Percentiles rank a stretch among this genome's conserved stretches.
Evolutionary conservation across 306 rosid species (phyloP).

Genomic region (Glycine latifolia): DNA sequence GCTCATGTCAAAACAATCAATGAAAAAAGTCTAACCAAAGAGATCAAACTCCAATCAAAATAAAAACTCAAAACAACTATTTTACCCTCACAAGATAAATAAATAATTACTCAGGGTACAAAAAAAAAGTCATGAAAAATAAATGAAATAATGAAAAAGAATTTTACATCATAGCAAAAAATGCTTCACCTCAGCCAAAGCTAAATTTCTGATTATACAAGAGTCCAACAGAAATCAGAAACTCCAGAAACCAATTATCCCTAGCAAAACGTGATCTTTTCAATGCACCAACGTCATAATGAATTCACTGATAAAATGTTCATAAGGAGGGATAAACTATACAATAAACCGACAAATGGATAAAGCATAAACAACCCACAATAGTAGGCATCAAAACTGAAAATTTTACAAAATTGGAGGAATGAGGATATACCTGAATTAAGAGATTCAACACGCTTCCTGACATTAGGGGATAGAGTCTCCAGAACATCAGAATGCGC

Average conservation of each 20-base stretch:
- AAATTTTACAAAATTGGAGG: not conserved
- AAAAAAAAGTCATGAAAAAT: not conserved
- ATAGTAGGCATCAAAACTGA: not conserved
- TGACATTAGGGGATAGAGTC: constrained; percentile 63
- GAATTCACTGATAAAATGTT: not conserved
- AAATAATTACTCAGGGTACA: not conserved
- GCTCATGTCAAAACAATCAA: not conserved
- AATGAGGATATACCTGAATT: constrained; percentile 67
- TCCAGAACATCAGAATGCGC: constrained; percentile 79
- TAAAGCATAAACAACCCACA: not conserved
- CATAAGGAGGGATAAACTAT: not conserved
- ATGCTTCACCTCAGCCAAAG: not conserved
- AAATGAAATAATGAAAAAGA: not conserved
- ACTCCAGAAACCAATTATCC: not conserved
- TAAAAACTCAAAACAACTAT: not conserved
- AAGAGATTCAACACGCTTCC: constrained; percentile 88
- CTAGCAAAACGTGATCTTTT: not conserved
- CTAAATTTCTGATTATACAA: not conserved
- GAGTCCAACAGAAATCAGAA: not conserved
- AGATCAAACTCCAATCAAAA: not conserved
- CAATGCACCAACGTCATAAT: not conserved
- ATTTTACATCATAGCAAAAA: not conserved
- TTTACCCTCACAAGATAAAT: not conserved
- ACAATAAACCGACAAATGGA: not conserved
- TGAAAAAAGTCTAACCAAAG: not conserved